These are phyloP conservation scores for Nidularia pulvinata DNA, from an alignment of 768 basidiomycete genomes.

Conservation along the genomic window DNA sequence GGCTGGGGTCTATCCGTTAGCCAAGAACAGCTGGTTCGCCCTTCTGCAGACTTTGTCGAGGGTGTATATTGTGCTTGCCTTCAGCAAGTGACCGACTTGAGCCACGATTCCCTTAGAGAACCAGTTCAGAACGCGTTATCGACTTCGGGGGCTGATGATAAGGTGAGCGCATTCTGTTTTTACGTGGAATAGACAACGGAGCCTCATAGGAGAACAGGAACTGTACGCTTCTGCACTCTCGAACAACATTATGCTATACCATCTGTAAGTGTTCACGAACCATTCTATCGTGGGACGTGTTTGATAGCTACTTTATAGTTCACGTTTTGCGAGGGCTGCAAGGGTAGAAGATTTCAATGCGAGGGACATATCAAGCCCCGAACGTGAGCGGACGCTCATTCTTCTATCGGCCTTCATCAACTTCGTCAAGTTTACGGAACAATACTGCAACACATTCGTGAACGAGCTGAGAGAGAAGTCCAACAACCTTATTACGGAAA, in stretches of 20 bases:
- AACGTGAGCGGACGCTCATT: slow-evolving; percentile 70
- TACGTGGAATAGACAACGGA: not conserved
- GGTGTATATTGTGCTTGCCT: slow-evolving; percentile 72
- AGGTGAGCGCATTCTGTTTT: slow-evolving; percentile 36
- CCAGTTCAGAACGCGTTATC: slow-evolving; percentile 57
- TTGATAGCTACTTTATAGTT: slow-evolving; percentile 28
- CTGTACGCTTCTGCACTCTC: slow-evolving; percentile 58
- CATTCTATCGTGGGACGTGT: not conserved
- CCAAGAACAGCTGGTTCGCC: slow-evolving; percentile 65
- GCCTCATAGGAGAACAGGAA: slow-evolving; percentile 48
- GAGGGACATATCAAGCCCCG: slow-evolving; percentile 73
- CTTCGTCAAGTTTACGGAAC: slow-evolving; percentile 88
- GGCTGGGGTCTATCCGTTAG: slow-evolving; percentile 71
- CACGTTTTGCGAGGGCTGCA: slow-evolving; percentile 72
- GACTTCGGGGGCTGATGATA: slow-evolving; percentile 48
- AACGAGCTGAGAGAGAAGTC: slow-evolving; percentile 62
- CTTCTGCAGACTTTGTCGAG: slow-evolving; percentile 71
- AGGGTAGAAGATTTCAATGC: slow-evolving; percentile 77
- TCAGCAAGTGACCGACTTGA: slow-evolving; percentile 67
- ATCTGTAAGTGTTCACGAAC: slow-evolving; percentile 47
- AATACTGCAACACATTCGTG: slow-evolving; percentile 61
- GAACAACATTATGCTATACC: slow-evolving; percentile 66
- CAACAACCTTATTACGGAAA: slow-evolving; percentile 53
- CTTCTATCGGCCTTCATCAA: slow-evolving; percentile 91
- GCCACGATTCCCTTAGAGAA: slow-evolving; percentile 54